These are phyloP conservation scores for Trichosporon asahii DNA, from an alignment of 1,284 basidiomycete species.

Conservation along the genomic window DNA sequence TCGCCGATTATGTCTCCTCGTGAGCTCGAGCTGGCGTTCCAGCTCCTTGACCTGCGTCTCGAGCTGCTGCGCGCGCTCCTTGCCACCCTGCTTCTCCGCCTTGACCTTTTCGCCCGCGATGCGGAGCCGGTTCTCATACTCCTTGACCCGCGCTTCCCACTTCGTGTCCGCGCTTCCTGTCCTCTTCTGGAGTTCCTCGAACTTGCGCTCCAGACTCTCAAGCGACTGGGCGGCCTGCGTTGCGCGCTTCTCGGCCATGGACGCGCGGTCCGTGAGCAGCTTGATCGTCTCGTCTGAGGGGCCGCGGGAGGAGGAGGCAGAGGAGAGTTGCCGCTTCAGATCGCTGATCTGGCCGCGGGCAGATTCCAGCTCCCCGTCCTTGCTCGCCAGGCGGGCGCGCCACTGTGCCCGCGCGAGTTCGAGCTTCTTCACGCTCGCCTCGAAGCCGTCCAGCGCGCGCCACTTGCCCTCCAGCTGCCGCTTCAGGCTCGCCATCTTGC, in stretches of 20 bases:
- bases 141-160: constrained; percentile 88
- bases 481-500: constrained; percentile 62
- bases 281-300: constrained; percentile 59
- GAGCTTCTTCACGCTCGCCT: constrained; percentile 76
- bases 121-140: constrained; percentile 78
- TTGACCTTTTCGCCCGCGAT: constrained; percentile 91
- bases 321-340: constrained; percentile 54
- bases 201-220: constrained; percentile 73
- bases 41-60: constrained; percentile 51
- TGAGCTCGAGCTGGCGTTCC: constrained; percentile 43
- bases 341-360: constrained; percentile 76
- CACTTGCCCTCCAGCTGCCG: constrained; percentile 84
- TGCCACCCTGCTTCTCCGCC: constrained; percentile 88
- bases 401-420: constrained; percentile 79
- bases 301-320: constrained; percentile 35
- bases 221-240: constrained; percentile 60
- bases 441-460: constrained; percentile 91
- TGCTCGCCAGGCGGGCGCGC: constrained; percentile 74
- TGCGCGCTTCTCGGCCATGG: constrained; percentile 75
- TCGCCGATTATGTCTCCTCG: constrained; percentile 37
- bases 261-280: constrained; percentile 65
- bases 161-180: constrained; percentile 68
- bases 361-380: constrained; percentile 85
- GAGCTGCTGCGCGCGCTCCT: constrained; percentile 64
- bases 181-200: constrained; percentile 68